Evolutionary conservation across 805 yeast genomes (phyloP), one percentile per base, ranked within the genome.

Genomic region (Ogataea pignaliae): DNA sequence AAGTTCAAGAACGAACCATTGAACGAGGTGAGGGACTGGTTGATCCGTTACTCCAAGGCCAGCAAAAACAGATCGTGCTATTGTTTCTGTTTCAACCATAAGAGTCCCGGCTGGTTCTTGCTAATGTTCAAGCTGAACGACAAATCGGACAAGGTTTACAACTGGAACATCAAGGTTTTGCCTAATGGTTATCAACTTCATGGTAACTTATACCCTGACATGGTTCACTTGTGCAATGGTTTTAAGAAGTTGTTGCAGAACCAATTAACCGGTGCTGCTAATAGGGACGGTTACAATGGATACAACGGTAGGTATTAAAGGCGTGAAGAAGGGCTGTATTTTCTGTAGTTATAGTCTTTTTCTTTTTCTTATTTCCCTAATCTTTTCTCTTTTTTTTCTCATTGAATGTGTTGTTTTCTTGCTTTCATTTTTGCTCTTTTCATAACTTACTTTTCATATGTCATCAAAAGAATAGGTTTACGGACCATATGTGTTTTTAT

Each of bases 21-120:
- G 49, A 72, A 79, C 37, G 96, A 89, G 49, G 95, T 88, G 12
- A 81, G 82, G 51, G 84, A 83, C 54, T 89, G 95, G 86, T 76
- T 93, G 53, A 85, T 87, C 47, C 81, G 91, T 29, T 93, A 88
- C 62, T 85, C 96, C 2, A 83, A 81, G 56, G 97, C 97, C 29
- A 89, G 90, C 58, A 93, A 95, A 36, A 83, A 83, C 57, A 83
- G 89, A 66, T 85, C 95, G 46, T 88, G 88, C 13, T 93, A 93
- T 61, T 88, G 88, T 35, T 93, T 90, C 70, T 86, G 96, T 60
- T 83, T 80, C 64, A 95, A 95, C 65, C 87, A 86, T 64, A 85
- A 82, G 56, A 79, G 83, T 35, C 97, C 99, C 2, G 98, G 99
- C n/a, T 88, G 91, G 81, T 89, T 93, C 63, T 73, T 79, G 56